Evolutionary conservation across 1,139 yeast genomes (phyloP), one percentile per base, ranked within the genome.

Genomic region (Yamadazyma diospyri): DNA sequence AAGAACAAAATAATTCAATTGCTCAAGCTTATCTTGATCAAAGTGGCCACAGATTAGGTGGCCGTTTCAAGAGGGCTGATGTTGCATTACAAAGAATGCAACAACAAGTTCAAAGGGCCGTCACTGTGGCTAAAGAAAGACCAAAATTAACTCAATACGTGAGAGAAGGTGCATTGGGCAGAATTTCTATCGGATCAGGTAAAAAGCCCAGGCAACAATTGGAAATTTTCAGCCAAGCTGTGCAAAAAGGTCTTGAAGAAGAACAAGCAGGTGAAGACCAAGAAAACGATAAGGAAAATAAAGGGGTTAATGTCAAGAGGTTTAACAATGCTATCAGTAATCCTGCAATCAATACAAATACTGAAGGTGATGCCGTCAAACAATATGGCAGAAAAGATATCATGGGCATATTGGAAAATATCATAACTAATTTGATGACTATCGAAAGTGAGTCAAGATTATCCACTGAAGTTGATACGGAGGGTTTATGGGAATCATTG

Each of bases 81-180:
- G 83, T 89, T 46, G 97, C 97, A 1, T 72, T 89, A 50, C 96
- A 86, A 63, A 81, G 96, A 70, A 89, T 92, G 97, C 97, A 92
- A 64, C 96, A 89, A 54, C 97, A 92, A 63, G 97, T 94, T 37
- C 95, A 89, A 55, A 85, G 85, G 53, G 97, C 97, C 6, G 97
- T 92, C 15, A 85, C 94, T 30, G 94, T 87, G 33, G 97, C 97
- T 23, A 85, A 87, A 54, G 95, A 87, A 51, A 78, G 86, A 54
- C 92, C 94, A 45, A 84, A 81, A 65, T 72, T 74, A 50, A 78
- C 77, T 20, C 83, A 76, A 46, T 69, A 76, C 43, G 79, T 81
- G 32, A 79, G 81, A 48, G 96, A 85, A 52, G 97, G 97, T 47
- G 94, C 95, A 1, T 69, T 89, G 40, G 97, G 97, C 47, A 86